Base-by-base conservation (phyloP, 352 stramenopile species). In the Blastocystis sp. region DNA sequence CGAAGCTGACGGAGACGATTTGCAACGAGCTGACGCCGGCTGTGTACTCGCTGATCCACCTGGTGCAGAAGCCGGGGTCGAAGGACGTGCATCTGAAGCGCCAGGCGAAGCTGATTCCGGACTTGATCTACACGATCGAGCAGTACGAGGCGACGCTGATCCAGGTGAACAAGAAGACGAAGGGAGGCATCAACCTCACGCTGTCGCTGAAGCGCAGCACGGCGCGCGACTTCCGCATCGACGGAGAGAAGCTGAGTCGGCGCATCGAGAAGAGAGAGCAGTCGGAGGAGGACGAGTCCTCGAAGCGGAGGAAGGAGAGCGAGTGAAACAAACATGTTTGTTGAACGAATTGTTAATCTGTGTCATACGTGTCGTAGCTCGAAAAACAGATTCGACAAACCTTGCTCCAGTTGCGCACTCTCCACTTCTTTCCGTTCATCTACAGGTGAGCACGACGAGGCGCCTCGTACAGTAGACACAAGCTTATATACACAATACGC, bases 81-180 rank as follows among this genome's bases (percentile, higher is more conserved):
- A 63, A 59, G 26, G 71, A 39, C 19, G 21, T 61, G 10, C 71
- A 81, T 65, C 26, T 63, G 24, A 21, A 37, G 41, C 65, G 66
- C 45, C 71, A 81, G 71, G 71, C 50, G 24, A 81, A 81, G 37
- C 71, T 81, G 35, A n/a, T 81, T 16, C 71, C 71, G 19, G 71
- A 81, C 6, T 10, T 81, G 29, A 81, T 81, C 21, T 81, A 66
- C 29, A 31, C 55, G n/a, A 81, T 81, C n/a, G 71, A 81, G 29
- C 71, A 81, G 21, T 81, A 67, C 35, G 71, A 81, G 59, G 41
- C 71, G 10, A 65, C n/a, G 26, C 59, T 81, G 29, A 67, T 81
- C 41, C 71, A 81, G 50, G 35, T 81, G 24, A 81, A 67, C 50
- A 81, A 81, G 71, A 81, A 66, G n/a, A 81, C 71, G 12, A 81